A percentile compares a stretch with the other conserved stretches of the same genome.
Evolutionary conservation across 345 rosid species (phyloP).

Genomic region (Sapria himalayana): DNA sequence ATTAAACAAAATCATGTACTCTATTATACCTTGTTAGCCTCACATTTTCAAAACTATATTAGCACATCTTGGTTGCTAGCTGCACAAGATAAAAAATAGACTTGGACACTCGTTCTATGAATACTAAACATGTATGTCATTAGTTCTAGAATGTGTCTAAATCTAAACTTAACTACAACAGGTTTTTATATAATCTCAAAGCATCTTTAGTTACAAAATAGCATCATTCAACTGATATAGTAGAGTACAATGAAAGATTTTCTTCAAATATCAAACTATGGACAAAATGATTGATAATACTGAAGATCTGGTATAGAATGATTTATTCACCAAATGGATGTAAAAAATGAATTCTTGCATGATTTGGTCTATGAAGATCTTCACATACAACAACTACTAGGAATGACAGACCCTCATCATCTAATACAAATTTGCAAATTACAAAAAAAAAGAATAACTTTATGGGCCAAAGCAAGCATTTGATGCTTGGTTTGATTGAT

Average conservation of each 20-base stretch:
- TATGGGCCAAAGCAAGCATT: neutral
- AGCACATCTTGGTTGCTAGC: slow-evolving; percentile 1
- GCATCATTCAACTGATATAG: neutral
- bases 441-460: neutral
- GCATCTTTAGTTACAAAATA: neutral
- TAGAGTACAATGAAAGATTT: neutral
- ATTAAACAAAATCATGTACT: neutral
- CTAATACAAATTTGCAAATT: neutral
- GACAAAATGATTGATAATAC: neutral
- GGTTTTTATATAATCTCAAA: neutral
- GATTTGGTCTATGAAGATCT: neutral
- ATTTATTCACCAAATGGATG: neutral
- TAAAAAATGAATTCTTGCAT: neutral
- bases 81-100: neutral
- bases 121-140: neutral
- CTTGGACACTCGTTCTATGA: neutral
- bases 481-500: neutral
- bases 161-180: neutral
- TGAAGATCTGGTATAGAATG: neutral
- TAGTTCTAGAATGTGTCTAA: neutral
- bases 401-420: neutral
- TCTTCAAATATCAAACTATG: neutral
- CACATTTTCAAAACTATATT: neutral
- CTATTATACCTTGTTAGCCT: neutral
- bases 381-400: neutral